Conservation (phyloP, 805 yeast species). For the Alloascoidea hylecoeti region DNA sequence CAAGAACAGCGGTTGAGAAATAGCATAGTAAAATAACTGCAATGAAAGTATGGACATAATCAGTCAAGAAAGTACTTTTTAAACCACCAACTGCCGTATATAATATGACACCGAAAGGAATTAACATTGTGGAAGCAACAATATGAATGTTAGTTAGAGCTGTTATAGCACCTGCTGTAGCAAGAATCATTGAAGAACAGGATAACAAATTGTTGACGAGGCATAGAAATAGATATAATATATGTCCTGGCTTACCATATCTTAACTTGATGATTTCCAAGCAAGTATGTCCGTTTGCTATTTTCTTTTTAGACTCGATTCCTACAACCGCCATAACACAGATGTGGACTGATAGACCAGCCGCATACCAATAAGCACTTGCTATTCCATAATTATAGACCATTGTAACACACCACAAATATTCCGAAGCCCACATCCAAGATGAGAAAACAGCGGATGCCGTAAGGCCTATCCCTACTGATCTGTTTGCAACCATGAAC, state of each 20-base stretch:
- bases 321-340: constrained; percentile 22
- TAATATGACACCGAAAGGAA: constrained; percentile 20
- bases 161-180: constrained; percentile 19
- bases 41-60: constrained; percentile 20
- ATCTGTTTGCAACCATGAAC: constrained; percentile 23
- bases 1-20: constrained; percentile 14
- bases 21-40: constrained; percentile 15
- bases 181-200: constrained; percentile 20
- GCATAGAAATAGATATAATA: constrained; percentile 14
- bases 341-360: constrained; percentile 24
- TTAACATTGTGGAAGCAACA: constrained; percentile 14
- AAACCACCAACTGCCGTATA: constrained; percentile 22
- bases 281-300: constrained; percentile 26
- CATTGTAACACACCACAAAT: constrained; percentile 16
- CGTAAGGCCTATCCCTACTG: constrained; percentile 20
- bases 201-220: constrained; percentile 17
- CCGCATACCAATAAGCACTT: constrained; percentile 16
- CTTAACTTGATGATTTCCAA: constrained; percentile 19
- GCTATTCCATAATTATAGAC: constrained; percentile 20
- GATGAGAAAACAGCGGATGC: constrained; percentile 22
- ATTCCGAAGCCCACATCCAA: constrained; percentile 22
- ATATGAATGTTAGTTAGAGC: constrained; percentile 15
- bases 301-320: constrained; percentile 23
- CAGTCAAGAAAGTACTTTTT: constrained; percentile 20
- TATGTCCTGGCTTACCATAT: constrained; percentile 18